Base-by-base conservation (phyloP, 331 rosid species). In the Dryas integrifolia region DNA sequence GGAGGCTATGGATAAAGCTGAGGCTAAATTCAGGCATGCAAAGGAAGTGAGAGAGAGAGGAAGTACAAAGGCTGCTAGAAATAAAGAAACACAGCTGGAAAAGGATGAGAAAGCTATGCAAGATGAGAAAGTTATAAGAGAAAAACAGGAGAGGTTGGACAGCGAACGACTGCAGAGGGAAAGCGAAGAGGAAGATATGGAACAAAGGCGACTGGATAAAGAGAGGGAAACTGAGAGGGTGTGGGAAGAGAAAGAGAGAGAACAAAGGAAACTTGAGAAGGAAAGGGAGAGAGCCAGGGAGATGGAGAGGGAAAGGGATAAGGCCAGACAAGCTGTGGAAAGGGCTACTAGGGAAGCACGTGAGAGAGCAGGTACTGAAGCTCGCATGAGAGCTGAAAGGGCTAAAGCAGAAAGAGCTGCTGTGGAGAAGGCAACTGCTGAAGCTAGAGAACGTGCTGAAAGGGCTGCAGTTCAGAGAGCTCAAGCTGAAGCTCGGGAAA, bases 341-440 rank as follows among this genome's bases (percentile, higher is more conserved):
- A 90, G 99, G 82, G 99, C 99, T 69, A 95, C 99, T 15, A 85
- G 99, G 82, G 99, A 95, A 85, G 99, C 96, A 44, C 99, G 99
- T 11, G 99, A 86, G 77, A 88, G 99, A 86, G 99, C 99, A 72
- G 93, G 87, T 58, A 71, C 76, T 77, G 99, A 86, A 16, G 99
- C 99, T 73, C 96, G 87, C 47, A 57, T 76, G 70, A 95, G 79
- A 85, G 99, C 99, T 76, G 92, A 91, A 65, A 85, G 96, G 84
- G 92, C 82, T 65, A 79, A 74, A 80, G 89, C 96, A 64, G 93
- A 92, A 75, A 88, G 85, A 84, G 93, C 85, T 45, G 97, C 99
- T 61, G 99, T 92, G 68, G 96, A 50, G 6, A 95, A 86, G 88
- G 97, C 77, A 69, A 87, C 85, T 77, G 83, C 96, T 67, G 97